Conservation (phyloP, 2,329 filamentous ascomycete species). For the Mycocentrospora acerina region DNA sequence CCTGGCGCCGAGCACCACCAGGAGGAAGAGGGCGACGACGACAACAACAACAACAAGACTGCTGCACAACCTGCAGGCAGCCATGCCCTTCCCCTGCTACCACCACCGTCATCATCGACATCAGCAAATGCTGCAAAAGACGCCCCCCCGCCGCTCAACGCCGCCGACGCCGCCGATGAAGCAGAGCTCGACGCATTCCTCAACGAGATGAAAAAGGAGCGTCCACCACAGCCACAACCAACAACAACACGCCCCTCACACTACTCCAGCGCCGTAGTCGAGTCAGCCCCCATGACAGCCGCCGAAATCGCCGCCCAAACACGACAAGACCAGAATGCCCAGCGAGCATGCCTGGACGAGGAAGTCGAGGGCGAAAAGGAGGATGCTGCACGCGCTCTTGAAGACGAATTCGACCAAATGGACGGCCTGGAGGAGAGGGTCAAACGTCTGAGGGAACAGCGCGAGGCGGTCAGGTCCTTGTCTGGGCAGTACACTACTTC, state of each 20-base stretch:
- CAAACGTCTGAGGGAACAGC: constrained; percentile 47
- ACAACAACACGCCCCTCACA: constrained; percentile 13
- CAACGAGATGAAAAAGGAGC: constrained; percentile 67
- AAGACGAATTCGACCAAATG: constrained; percentile 55
- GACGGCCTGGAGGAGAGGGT: constrained; percentile 50
- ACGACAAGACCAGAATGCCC: constrained; percentile 46
- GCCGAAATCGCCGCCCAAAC: constrained; percentile 50
- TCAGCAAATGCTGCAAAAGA: constrained; percentile 11
- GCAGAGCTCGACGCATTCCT: constrained; percentile 59
- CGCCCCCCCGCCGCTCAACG: constrained; percentile 9
- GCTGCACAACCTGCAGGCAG: constrained; percentile 1
- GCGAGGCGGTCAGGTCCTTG: constrained; percentile 44
- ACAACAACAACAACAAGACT: constrained; percentile 1
- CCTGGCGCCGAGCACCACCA: constrained; percentile 16
- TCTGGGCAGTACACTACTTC: constrained; percentile 1
- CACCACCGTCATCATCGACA: no score
- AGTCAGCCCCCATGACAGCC: constrained; percentile 49
- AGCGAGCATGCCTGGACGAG: constrained; percentile 45
- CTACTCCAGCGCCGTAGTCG: constrained; percentile 43
- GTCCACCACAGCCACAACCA: constrained; percentile 80
- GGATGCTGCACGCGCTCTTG: constrained; percentile 47
- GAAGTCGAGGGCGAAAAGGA: constrained; percentile 53
- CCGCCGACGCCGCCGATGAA: constrained; percentile 20
- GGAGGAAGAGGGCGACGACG: constrained; percentile 6
- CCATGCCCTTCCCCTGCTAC: no score